phyloP scores from a whole-genome alignment of 257 asterid species.

The Lavandula angustifolia region DNA sequence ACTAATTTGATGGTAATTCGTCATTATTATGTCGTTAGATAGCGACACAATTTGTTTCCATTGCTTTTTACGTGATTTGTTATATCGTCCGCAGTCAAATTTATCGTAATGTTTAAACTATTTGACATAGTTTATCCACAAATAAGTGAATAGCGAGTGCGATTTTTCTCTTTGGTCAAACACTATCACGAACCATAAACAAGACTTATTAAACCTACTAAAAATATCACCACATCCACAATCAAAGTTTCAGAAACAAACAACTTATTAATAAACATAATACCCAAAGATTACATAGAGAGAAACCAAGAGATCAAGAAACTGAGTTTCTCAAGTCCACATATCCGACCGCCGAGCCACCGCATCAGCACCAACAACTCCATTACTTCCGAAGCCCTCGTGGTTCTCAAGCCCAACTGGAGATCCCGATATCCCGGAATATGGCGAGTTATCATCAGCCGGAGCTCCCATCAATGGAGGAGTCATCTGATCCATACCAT shows the following conservation, averaged over 20 bases:
- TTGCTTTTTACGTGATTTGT: no score
- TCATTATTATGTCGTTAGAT: no score
- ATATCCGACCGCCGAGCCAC: constrained; percentile 43
- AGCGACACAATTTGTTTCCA: no score
- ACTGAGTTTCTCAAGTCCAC: constrained; percentile 71
- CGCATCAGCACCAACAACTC: constrained; percentile 32
- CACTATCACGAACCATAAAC: no score
- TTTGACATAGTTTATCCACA: no score
- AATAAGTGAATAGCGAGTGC: no score
- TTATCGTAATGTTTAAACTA: no score
- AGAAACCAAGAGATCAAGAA: constrained; percentile 6
- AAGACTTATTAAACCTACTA: neutral
- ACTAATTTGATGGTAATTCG: no score
- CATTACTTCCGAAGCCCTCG: constrained; percentile 42
- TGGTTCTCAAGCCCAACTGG: constrained; percentile 29
- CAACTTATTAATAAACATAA: constrained; percentile 2
- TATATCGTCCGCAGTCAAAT: no score
- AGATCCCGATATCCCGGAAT: constrained; percentile 39
- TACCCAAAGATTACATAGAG: neutral
- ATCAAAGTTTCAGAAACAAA: constrained; percentile 5
- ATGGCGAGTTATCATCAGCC: constrained; percentile 42
- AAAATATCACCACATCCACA: constrained; percentile 9
- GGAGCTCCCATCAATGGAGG: constrained; percentile 43
- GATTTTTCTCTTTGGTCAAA: no score
- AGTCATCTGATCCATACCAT: constrained; percentile 36